Base-by-base conservation (phyloP, 768 basidiomycete species). In the Rickenella mellea region DNA sequence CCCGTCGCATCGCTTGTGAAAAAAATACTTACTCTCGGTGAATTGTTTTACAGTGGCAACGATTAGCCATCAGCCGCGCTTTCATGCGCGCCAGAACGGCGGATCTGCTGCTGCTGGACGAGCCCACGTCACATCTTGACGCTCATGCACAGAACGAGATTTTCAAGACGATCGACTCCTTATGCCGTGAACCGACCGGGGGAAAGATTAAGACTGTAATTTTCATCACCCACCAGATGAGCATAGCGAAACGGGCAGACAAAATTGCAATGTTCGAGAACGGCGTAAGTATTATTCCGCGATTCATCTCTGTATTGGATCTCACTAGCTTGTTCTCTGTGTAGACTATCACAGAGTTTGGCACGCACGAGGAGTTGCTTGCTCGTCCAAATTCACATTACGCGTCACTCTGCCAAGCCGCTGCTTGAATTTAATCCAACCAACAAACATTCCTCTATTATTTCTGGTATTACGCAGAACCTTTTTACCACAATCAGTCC, bases 241-340 rank as follows among this genome's bases (percentile, higher is more conserved):
- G 82, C 20, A 83, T 81, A 33, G 85, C 86, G 15, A 79, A 84
- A 3, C 76, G 83, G 31, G 87, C 87, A 48, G 84, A 90, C 64
- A 87, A 86, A 62, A 75, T 88, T 49, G 85, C 83, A 31, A 83
- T 87, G 78, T 85, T 88, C 82, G 80, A 87, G 51, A 71, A 73
- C 52, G 85, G 85, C 43, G 70, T 72, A 49, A 46, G 70, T 67
- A n/a, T 31, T 22, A 35, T 45, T 10, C 33, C 8, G 6, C 32
- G 17, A 22, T 20, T n/a, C 7, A 22, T 36, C 14, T 15, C 27
- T 30, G 14, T 33, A 15, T 19, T 22, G 8, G 27, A 49, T 45
- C 22, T 44, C 38, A n/a, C 14, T 25, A n/a, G 20, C 38, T 27
- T 40, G 24, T 35, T 30, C 39, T 36, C 41, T 39, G 25, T 42